phyloP scores from a whole-genome alignment of 495 filamentous ascomycete genomes.

The Trichoderma gamsii region DNA sequence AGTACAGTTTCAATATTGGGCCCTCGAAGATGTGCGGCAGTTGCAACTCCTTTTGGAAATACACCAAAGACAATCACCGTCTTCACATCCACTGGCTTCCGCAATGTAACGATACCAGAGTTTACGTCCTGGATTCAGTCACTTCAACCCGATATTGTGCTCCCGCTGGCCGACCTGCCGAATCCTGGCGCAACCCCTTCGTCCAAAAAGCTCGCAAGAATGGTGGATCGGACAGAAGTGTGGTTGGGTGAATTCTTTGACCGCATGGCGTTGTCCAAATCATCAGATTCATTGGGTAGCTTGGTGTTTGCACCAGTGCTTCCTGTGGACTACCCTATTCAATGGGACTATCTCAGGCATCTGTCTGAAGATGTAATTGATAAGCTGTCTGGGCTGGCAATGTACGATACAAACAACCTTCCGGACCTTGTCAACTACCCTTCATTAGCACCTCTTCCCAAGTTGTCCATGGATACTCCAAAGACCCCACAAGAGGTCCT shows the following conservation, averaged over 20 bases:
- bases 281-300: slow-evolving; percentile 26
- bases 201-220: slow-evolving; percentile 66
- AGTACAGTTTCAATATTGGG: slow-evolving; percentile 63
- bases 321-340: slow-evolving; percentile 65
- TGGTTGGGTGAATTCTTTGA: slow-evolving; percentile 61
- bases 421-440: slow-evolving; percentile 53
- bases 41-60: slow-evolving; percentile 66
- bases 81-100: slow-evolving; percentile 78
- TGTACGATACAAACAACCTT: slow-evolving; percentile 71
- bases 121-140: slow-evolving; percentile 57
- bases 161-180: slow-evolving; percentile 73
- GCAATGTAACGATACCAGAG: slow-evolving; percentile 55
- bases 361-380: slow-evolving; percentile 50
- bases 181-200: slow-evolving; percentile 49
- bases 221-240: slow-evolving; percentile 74
- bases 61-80: slow-evolving; percentile 66
- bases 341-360: slow-evolving; percentile 68
- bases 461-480: slow-evolving; percentile 64
- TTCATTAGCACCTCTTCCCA: slow-evolving; percentile 52
- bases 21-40: slow-evolving; percentile 68
- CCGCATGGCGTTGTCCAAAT: slow-evolving; percentile 28
- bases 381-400: slow-evolving; percentile 66
- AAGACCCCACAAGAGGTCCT: slow-evolving; percentile 68
- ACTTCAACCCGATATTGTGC: slow-evolving; percentile 71
- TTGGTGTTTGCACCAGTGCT: slow-evolving; percentile 75